phyloP scores from a whole-genome alignment of 2,329 filamentous ascomycete species.

The Endoconidiophora polonica region DNA sequence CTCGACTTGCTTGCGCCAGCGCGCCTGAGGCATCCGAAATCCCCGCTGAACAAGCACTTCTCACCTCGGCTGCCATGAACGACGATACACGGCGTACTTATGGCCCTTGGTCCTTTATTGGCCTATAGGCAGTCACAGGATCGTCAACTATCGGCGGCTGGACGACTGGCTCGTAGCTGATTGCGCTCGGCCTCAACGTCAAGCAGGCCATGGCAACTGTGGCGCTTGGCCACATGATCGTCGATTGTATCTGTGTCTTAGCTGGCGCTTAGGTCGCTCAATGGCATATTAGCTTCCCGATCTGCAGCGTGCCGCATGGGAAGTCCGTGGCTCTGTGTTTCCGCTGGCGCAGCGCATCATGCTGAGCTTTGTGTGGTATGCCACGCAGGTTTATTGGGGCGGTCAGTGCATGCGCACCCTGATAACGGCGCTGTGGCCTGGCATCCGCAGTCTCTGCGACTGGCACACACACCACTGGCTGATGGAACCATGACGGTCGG shows the following conservation, averaged over 20 bases:
- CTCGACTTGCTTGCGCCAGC: neutral
- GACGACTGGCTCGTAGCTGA: constrained; percentile 22
- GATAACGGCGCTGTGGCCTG: constrained; percentile 28
- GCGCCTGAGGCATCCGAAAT: neutral
- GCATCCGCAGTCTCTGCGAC: constrained; percentile 24
- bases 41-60: neutral
- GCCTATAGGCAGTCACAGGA: constrained; percentile 20
- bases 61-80: constrained; percentile 14
- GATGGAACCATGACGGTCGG: constrained; percentile 19
- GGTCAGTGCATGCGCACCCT: constrained; percentile 22
- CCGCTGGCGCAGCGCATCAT: constrained; percentile 28
- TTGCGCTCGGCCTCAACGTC: constrained; percentile 27
- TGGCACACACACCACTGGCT: constrained; percentile 21
- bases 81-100: constrained; percentile 19
- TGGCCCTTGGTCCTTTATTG: constrained; percentile 20
- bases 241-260: constrained; percentile 26
- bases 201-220: constrained; percentile 28
- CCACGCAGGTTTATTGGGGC: constrained; percentile 23
- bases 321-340: constrained; percentile 25
- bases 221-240: constrained; percentile 27
- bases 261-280: constrained; percentile 27
- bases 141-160: constrained; percentile 22
- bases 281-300: constrained; percentile 25
- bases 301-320: constrained; percentile 24
- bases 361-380: constrained; percentile 34